Percentiles rank a stretch among this genome's conserved stretches.
Evolutionary conservation across 176 grass and related monocot species (phyloP).

Genomic region (Juncus inflexus): DNA sequence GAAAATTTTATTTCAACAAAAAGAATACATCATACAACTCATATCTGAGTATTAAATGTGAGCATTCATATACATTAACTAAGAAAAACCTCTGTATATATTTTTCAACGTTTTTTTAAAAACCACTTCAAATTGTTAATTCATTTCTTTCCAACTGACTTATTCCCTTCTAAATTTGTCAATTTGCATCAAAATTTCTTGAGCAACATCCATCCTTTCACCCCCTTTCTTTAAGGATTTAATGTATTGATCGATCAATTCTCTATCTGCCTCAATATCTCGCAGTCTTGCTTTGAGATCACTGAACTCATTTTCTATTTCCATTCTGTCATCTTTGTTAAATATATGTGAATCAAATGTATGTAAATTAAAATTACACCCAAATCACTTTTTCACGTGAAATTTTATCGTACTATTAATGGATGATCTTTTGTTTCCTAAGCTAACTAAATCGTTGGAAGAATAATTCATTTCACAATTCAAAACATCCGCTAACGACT

Average conservation of each 20-base stretch:
- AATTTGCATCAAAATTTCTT: conserved; percentile 10
- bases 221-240: not conserved
- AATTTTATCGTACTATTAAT: not conserved
- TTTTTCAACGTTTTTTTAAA: too few species aligned
- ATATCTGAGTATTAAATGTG: too few species aligned
- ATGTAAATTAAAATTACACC: not conserved
- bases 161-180: too few species aligned
- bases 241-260: conserved; percentile 4
- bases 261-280: conserved; percentile 6
- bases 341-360: not conserved
- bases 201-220: not conserved
- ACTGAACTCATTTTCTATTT: not conserved
- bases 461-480: conserved; percentile 23
- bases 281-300: not conserved
- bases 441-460: conserved; percentile 24
- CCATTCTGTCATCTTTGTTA: not conserved
- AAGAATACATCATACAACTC: too few species aligned
- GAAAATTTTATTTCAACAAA: too few species aligned
- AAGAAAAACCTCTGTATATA: too few species aligned
- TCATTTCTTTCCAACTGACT: too few species aligned
- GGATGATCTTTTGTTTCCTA: not conserved
- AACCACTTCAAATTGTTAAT: too few species aligned
- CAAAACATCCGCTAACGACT: not conserved
- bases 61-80: too few species aligned
- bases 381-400: not conserved